Conservation (phyloP, 2,329 filamentous ascomycete genomes). For the Massarina eburnea region DNA sequence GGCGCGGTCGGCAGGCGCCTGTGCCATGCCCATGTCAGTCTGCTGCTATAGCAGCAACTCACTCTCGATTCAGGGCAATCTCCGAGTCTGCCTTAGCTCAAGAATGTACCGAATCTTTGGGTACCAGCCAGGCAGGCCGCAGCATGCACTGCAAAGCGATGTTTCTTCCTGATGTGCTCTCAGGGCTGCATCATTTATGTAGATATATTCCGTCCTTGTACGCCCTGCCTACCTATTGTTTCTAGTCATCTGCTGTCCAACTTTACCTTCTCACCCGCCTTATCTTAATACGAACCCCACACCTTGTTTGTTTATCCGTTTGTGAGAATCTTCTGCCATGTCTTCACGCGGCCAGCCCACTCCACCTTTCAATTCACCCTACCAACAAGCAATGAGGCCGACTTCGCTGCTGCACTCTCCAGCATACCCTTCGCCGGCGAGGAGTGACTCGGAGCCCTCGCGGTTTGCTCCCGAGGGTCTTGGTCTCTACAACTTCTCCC, state of each 20-base stretch:
- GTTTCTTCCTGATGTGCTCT: slow-evolving; percentile 23
- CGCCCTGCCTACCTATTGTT: slow-evolving; percentile 19
- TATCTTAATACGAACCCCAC: slow-evolving; percentile 6
- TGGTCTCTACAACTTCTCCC: slow-evolving; percentile 37
- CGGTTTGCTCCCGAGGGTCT: slow-evolving; percentile 33
- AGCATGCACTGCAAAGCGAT: slow-evolving; percentile 31
- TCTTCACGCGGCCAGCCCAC: slow-evolving; percentile 33
- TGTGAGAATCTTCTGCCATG: slow-evolving; percentile 21
- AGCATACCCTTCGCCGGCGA: slow-evolving; percentile 39
- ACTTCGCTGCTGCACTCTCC: slow-evolving; percentile 30
- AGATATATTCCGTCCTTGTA: slow-evolving; percentile 35
- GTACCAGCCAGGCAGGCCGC: slow-evolving; percentile 34
- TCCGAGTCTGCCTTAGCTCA: slow-evolving; percentile 42
- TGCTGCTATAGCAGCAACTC: slow-evolving; percentile 9
- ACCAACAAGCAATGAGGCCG: slow-evolving; percentile 31
- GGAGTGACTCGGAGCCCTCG: slow-evolving; percentile 28
- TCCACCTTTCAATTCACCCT: slow-evolving; percentile 40
- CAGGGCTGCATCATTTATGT: slow-evolving; percentile 20
- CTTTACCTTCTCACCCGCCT: slow-evolving; percentile 10
- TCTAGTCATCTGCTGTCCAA: slow-evolving; percentile 11
- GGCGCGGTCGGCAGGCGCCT: slow-evolving; percentile 40
- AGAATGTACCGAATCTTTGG: slow-evolving; percentile 31
- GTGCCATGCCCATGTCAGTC: slow-evolving; percentile 9
- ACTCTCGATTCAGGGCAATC: slow-evolving; percentile 31
- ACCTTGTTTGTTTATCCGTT: slow-evolving; percentile 2